These are phyloP conservation scores for Fusarium concolor DNA, from an alignment of 2,329 filamentous ascomycete species.

Conservation along the genomic window DNA sequence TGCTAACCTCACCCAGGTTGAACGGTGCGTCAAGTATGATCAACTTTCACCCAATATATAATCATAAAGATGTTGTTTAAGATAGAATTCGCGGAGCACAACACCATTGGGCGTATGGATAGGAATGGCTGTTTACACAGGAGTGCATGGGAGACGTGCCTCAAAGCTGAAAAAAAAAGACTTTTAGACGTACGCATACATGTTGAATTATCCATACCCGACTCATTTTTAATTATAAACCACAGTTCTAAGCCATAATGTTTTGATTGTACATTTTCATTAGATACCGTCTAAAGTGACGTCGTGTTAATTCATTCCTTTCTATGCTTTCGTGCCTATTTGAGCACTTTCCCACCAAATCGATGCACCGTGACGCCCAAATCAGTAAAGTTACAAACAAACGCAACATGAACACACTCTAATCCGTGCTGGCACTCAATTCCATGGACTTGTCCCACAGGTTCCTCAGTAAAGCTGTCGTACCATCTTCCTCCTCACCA, in stretches of 20 bases:
- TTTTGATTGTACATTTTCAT: constrained; percentile 3
- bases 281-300: constrained; percentile 16
- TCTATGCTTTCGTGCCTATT: constrained; percentile 26
- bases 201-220: constrained; percentile 5
- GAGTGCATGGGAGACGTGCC: constrained; percentile 4
- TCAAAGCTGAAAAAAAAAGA: not conserved
- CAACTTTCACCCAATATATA: constrained; percentile 88
- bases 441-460: constrained; percentile 73
- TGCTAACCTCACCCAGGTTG: constrained; percentile 66
- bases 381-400: constrained; percentile 20
- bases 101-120: constrained; percentile 33
- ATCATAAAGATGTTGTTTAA: constrained; percentile 30
- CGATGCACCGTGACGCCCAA: constrained; percentile 22
- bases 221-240: not conserved
- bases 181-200: constrained; percentile 14
- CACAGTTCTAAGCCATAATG: not conserved
- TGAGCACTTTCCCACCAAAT: constrained; percentile 26
- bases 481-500: constrained; percentile 63
- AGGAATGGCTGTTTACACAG: not conserved
- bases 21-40: constrained; percentile 91
- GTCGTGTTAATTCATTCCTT: constrained; percentile 12
- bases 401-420: not conserved
- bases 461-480: constrained; percentile 64
- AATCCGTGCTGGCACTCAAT: constrained; percentile 62
- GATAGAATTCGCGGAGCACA: constrained; percentile 4